Evolutionary conservation across 1,284 basidiomycete genomes (phyloP).

Genomic region (Meripilus lineatus): DNA sequence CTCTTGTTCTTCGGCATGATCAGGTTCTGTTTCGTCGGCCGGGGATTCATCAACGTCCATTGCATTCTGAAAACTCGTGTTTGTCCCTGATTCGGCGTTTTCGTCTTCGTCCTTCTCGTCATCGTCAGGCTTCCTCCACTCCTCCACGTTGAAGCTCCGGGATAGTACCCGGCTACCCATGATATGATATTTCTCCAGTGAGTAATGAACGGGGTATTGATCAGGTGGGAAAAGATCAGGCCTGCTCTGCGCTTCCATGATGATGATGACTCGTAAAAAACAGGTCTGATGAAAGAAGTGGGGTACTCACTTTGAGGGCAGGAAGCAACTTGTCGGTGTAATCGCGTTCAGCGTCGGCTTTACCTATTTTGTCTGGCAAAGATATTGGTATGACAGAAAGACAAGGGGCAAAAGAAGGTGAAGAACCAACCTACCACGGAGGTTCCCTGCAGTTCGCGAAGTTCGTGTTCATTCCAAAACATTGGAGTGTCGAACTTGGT

Average conservation of each 20-base stretch:
- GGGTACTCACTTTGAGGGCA: constrained; percentile 50
- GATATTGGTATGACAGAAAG: constrained; percentile 5
- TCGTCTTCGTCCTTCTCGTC: constrained; percentile 23
- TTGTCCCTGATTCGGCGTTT: constrained; percentile 14
- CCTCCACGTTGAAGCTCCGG: constrained; percentile 80
- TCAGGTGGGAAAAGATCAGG: constrained; percentile 65
- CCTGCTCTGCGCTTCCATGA: constrained; percentile 42
- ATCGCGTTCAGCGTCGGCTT: constrained; percentile 75
- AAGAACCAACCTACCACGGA: constrained; percentile 72
- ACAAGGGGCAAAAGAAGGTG: not conserved
- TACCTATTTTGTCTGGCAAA: constrained; percentile 78
- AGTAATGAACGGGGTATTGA: constrained; percentile 50
- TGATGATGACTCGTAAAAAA: not conserved
- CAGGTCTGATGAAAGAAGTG: not conserved
- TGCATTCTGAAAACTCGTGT: constrained; percentile 32
- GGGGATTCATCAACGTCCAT: constrained; percentile 46
- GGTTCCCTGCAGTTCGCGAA: constrained; percentile 79
- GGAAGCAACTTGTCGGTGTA: constrained; percentile 67
- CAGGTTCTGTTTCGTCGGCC: constrained; percentile 18
- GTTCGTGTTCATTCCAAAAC: constrained; percentile 83
- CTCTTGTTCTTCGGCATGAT: constrained; percentile 43
- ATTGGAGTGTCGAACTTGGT: constrained; percentile 84
- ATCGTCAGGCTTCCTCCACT: constrained; percentile 35
- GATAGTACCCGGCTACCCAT: constrained; percentile 95
- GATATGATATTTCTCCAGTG: constrained; percentile 77